phyloP scores from a whole-genome alignment of 352 stramenopile genomes.

The Pythium phragmiticola region DNA sequence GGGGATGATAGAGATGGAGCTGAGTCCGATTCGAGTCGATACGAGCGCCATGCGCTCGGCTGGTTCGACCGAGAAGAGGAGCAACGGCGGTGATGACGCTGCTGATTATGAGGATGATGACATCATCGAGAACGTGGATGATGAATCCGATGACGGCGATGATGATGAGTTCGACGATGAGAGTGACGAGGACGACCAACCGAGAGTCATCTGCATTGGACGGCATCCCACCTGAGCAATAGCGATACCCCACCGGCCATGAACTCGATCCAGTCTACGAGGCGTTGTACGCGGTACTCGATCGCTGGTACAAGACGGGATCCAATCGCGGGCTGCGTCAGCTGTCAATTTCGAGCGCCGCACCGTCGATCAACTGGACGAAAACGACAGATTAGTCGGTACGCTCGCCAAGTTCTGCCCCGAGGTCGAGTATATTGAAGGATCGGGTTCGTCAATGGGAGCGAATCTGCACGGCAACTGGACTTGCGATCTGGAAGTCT shows the following conservation, averaged over 20 bases:
- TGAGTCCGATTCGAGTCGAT: no score
- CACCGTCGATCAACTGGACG: neutral
- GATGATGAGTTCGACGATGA: no score
- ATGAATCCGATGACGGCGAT: no score
- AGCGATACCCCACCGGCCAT: neutral
- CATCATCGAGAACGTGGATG: no score
- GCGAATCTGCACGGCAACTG: neutral
- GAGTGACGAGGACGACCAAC: no score
- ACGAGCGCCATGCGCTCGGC: no score
- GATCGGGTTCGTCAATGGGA: neutral
- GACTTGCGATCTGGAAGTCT: neutral
- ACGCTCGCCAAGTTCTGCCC: neutral
- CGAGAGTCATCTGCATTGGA: no score
- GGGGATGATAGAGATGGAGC: no score
- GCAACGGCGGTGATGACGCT: no score
- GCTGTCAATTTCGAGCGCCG: neutral
- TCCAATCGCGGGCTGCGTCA: neutral
- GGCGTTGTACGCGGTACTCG: neutral
- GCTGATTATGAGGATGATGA: no score
- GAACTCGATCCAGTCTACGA: neutral
- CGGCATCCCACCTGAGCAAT: no score
- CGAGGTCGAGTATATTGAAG: neutral
- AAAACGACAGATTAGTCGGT: neutral
- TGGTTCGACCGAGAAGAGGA: no score
- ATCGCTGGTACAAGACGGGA: neutral